phyloP scores from a whole-genome alignment of 768 basidiomycete genomes.

The Kwoniella bestiolae region DNA sequence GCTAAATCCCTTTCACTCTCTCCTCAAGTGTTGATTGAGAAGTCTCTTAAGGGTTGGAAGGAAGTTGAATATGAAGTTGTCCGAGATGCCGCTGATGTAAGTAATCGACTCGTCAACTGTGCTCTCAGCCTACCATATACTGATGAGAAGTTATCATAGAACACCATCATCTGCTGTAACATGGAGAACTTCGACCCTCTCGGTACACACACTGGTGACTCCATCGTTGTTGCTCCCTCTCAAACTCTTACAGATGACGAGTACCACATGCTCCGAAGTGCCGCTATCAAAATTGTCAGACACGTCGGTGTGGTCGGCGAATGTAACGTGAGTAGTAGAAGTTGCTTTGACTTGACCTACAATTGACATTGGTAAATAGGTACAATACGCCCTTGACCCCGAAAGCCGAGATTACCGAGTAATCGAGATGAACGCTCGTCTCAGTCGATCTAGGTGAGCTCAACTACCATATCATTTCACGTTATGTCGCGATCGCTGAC shows the following conservation, averaged over 20 bases:
- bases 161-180: conserved; percentile 95
- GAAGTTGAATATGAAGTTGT: conserved; percentile 99
- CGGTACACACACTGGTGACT: conserved; percentile 98
- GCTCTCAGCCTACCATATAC: background rate
- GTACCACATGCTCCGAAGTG: conserved; percentile 98
- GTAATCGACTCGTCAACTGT: too few species aligned
- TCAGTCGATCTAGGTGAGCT: conserved; percentile 70
- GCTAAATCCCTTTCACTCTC: conserved; percentile 87
- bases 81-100: conserved; percentile 91
- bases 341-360: background rate
- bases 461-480: background rate
- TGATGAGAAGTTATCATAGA: conserved; percentile 61
- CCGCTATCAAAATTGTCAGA: conserved; percentile 92
- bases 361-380: conserved; percentile 53
- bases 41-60: conserved; percentile 99
- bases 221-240: conserved; percentile 97
- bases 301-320: conserved; percentile 60
- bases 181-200: conserved; percentile 95
- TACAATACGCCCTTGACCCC: conserved; percentile 97
- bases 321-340: conserved; percentile 49
- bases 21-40: conserved; percentile 95
- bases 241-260: conserved; percentile 97
- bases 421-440: conserved; percentile 95
- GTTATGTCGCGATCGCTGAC: too few species aligned
- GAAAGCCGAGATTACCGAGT: conserved; percentile 92